Percentiles rank a stretch among this genome's conserved stretches.
Conservation (phyloP, 2,329 filamentous ascomycete species). For the Penicillium corylophilum region DNA sequence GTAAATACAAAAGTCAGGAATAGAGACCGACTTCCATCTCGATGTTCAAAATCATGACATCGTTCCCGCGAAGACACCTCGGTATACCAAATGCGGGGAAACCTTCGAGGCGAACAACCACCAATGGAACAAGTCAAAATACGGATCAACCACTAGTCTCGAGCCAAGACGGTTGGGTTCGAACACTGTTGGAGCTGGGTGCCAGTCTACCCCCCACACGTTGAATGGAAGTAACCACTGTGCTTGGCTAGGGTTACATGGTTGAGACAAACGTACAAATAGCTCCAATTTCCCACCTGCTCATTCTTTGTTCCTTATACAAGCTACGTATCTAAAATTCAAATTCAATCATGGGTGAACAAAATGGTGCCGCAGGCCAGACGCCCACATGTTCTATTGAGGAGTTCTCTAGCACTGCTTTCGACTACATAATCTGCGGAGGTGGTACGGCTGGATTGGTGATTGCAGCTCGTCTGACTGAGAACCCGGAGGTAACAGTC, state of each 20-base stretch:
- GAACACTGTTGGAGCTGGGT: neutral
- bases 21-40: neutral
- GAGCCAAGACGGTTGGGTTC: neutral
- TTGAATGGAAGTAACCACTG: neutral
- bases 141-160: neutral
- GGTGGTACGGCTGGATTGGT: constrained; percentile 56
- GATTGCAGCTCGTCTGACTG: constrained; percentile 43
- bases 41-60: neutral
- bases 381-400: constrained; percentile 11
- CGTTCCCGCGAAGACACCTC: neutral
- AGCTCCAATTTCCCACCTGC: neutral
- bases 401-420: constrained; percentile 14
- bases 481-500: constrained; percentile 42
- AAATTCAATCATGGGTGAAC: neutral
- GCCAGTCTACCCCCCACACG: neutral
- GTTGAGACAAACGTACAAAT: neutral
- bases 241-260: neutral
- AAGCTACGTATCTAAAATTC: neutral
- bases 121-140: neutral
- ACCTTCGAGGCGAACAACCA: neutral
- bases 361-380: neutral
- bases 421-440: constrained; percentile 47
- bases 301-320: neutral
- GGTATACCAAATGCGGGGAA: neutral
- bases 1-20: neutral